Percentiles rank a stretch among this genome's conserved stretches.
Conservation (phyloP, 2,329 filamentous ascomycete species). For the Whalleya microplaca region DNA sequence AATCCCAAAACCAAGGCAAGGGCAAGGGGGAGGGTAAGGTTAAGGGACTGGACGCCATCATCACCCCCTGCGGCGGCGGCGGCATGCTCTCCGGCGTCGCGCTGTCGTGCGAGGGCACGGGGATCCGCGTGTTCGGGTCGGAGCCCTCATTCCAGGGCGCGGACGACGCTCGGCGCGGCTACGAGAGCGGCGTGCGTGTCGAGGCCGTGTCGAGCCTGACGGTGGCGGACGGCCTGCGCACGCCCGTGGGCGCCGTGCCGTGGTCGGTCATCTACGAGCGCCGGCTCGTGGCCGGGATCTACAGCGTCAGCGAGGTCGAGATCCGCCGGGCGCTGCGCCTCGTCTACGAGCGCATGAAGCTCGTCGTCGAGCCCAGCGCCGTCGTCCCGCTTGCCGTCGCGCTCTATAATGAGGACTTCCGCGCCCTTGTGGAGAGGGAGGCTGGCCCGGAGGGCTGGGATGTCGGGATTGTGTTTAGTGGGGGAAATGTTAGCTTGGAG, state of each 20-base stretch:
- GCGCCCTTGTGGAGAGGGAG: slow-evolving; percentile 69
- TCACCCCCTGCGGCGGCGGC: slow-evolving; percentile 85
- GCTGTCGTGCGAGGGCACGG: slow-evolving; percentile 72
- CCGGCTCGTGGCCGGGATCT: slow-evolving; percentile 70
- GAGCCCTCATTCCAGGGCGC: slow-evolving; percentile 83
- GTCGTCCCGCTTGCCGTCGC: slow-evolving; percentile 83
- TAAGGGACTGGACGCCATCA: slow-evolving; percentile 66
- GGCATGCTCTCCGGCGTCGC: slow-evolving; percentile 86
- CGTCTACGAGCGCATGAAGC: slow-evolving; percentile 85
- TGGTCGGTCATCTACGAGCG: slow-evolving; percentile 78
- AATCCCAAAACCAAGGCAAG: slow-evolving; percentile 12
- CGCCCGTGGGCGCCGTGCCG: slow-evolving; percentile 75
- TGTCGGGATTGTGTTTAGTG: slow-evolving; percentile 62
- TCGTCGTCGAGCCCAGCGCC: slow-evolving; percentile 86
- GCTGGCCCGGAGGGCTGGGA: slow-evolving; percentile 76
- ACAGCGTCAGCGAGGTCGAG: slow-evolving; percentile 78
- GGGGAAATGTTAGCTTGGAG: slow-evolving; percentile 63
- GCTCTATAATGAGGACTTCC: slow-evolving; percentile 85
- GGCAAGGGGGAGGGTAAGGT: slow-evolving; percentile 12
- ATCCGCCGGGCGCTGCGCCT: slow-evolving; percentile 77
- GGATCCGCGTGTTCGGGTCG: slow-evolving; percentile 79
- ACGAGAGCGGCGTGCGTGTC: slow-evolving; percentile 67
- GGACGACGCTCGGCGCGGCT: slow-evolving; percentile 78
- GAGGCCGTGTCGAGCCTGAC: slow-evolving; percentile 74
- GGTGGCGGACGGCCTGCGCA: slow-evolving; percentile 86